These are phyloP conservation scores for Diplogelasinospora grovesii DNA, from an alignment of 495 filamentous ascomycete genomes.

Conservation along the genomic window DNA sequence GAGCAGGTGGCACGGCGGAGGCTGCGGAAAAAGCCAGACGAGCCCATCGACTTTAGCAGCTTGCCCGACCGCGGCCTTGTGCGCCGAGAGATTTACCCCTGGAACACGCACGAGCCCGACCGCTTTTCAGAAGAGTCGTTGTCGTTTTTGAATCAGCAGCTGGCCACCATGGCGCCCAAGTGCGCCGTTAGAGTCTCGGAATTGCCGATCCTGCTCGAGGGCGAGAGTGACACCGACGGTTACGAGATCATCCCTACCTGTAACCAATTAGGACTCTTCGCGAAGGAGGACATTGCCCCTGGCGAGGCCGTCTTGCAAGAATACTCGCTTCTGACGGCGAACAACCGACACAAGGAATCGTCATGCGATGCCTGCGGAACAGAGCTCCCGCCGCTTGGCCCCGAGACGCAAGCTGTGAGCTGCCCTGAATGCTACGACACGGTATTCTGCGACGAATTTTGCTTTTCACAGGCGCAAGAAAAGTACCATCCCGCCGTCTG, in stretches of 20 bases:
- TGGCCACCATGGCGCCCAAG: constrained; percentile 60
- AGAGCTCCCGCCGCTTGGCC: constrained; percentile 57
- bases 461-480: constrained; percentile 61
- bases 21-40: constrained; percentile 30
- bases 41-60: constrained; percentile 41
- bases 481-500: constrained; percentile 84
- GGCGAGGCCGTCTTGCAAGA: constrained; percentile 75
- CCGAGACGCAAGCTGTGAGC: constrained; percentile 39
- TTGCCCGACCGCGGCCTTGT: constrained; percentile 70
- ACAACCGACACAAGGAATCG: constrained; percentile 69
- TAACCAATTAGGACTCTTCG: constrained; percentile 82
- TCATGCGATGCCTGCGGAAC: constrained; percentile 82
- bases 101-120: constrained; percentile 87
- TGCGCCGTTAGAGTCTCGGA: constrained; percentile 64
- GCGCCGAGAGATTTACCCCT: constrained; percentile 84
- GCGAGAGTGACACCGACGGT: constrained; percentile 32
- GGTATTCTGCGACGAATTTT: constrained; percentile 76
- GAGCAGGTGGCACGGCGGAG: constrained; percentile 39
- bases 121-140: constrained; percentile 66
- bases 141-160: constrained; percentile 55
- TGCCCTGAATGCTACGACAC: constrained; percentile 76
- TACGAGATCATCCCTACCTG: constrained; percentile 46
- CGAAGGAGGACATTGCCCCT: constrained; percentile 68
- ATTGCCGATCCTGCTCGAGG: constrained; percentile 59
- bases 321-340: constrained; percentile 73